phyloP scores from a whole-genome alignment of 768 basidiomycete species.

The Tylopilus cervinicoccineus region DNA sequence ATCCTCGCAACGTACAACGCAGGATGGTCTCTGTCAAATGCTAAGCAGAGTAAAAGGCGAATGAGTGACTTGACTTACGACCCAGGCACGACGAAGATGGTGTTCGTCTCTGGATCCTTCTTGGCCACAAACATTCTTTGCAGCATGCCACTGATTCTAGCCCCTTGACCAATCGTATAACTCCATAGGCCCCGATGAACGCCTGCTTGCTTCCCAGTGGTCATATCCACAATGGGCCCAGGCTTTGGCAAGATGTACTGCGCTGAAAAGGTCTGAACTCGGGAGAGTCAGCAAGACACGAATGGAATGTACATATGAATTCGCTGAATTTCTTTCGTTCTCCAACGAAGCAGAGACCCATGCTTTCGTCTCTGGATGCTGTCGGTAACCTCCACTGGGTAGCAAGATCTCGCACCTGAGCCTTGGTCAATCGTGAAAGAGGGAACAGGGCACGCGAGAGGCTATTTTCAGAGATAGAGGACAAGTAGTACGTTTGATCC shows the following conservation, averaged over 20 bases:
- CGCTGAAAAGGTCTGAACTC: constrained; percentile 39
- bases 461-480: constrained; percentile 64
- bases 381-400: constrained; percentile 58
- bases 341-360: constrained; percentile 95
- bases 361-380: constrained; percentile 77
- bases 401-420: constrained; percentile 71
- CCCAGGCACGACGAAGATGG: constrained; percentile 73
- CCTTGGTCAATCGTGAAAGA: constrained; percentile 61
- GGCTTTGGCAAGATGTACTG: constrained; percentile 70
- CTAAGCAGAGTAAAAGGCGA: background rate
- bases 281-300: background rate
- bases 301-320: constrained; percentile 59
- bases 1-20: constrained; percentile 44
- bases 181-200: constrained; percentile 76
- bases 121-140: constrained; percentile 65
- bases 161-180: constrained; percentile 83
- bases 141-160: constrained; percentile 57
- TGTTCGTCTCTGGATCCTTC: constrained; percentile 63
- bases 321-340: constrained; percentile 66
- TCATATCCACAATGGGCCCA: constrained; percentile 62
- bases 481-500: constrained; percentile 92
- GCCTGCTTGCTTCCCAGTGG: constrained; percentile 51
- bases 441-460: constrained; percentile 78
- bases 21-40: constrained; percentile 50
- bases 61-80: constrained; percentile 39